Evolutionary conservation across 1,284 basidiomycete species (phyloP).

Genomic region (Chiua sp.): DNA sequence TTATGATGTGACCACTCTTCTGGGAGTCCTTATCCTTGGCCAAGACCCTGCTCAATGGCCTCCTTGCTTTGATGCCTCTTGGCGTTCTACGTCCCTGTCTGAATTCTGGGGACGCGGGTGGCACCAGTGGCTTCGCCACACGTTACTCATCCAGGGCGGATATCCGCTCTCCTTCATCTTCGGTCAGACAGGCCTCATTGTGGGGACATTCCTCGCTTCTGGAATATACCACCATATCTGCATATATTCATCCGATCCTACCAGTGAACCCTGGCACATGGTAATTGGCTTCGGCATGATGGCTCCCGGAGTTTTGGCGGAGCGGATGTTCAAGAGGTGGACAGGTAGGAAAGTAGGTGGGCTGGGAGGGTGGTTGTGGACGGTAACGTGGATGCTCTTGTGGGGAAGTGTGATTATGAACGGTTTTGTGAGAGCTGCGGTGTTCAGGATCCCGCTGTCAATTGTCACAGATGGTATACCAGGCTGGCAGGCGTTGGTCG

Average conservation of each 20-base stretch:
- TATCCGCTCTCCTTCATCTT: slow-evolving; percentile 40
- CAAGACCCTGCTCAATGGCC: slow-evolving; percentile 44
- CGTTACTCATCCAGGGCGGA: slow-evolving; percentile 31
- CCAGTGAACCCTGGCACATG: slow-evolving; percentile 47
- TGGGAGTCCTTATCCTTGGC: slow-evolving; percentile 43
- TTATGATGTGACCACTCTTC: slow-evolving; percentile 45
- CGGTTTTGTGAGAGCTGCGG: slow-evolving; percentile 52
- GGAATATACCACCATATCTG: slow-evolving; percentile 57
- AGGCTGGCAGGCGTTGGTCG: slow-evolving; percentile 18
- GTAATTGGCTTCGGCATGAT: slow-evolving; percentile 59
- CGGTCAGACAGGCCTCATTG: slow-evolving; percentile 49
- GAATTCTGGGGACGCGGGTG: slow-evolving; percentile 50
- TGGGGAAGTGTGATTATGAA: slow-evolving; percentile 55
- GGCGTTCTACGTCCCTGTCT: slow-evolving; percentile 39
- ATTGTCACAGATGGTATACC: slow-evolving; percentile 11
- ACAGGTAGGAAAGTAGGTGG: slow-evolving; percentile 47
- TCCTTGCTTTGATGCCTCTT: slow-evolving; percentile 42
- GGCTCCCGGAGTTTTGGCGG: slow-evolving; percentile 53
- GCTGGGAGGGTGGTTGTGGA: slow-evolving; percentile 53
- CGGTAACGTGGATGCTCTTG: slow-evolving; percentile 47
- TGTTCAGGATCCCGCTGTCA: slow-evolving; percentile 26
- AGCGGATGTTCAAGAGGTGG: slow-evolving; percentile 41
- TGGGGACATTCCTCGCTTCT: slow-evolving; percentile 61
- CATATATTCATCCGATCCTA: slow-evolving; percentile 55
- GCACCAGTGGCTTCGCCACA: slow-evolving; percentile 45